A percentile compares a stretch with the other conserved stretches of the same genome.
Evolutionary conservation across 2,329 filamentous ascomycete species (phyloP).

Genomic region (Shiraia sp.): DNA sequence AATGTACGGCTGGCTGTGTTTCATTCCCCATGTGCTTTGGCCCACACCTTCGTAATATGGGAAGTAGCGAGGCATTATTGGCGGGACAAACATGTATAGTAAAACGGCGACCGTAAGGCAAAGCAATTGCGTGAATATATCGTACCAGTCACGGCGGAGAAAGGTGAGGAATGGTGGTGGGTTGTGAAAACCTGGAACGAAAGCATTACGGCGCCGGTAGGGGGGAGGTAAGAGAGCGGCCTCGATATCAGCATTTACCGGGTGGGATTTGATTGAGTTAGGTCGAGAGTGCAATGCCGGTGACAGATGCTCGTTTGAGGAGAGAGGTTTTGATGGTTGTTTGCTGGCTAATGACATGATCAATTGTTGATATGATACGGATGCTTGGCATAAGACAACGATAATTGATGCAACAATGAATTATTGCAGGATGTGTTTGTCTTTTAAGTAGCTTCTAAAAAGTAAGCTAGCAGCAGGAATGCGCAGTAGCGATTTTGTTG

Average conservation of each 20-base stretch:
- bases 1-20: constrained; percentile 69
- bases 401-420: too few species aligned
- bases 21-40: constrained; percentile 40
- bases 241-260: background rate
- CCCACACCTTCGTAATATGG: constrained; percentile 19
- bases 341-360: background rate
- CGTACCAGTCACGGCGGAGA: constrained; percentile 51
- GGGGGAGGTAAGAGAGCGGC: background rate
- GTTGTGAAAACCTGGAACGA: constrained; percentile 16
- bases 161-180: constrained; percentile 15
- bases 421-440: too few species aligned
- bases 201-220: background rate
- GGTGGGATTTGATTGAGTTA: background rate
- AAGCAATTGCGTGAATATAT: constrained; percentile 64
- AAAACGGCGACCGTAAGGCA: constrained; percentile 60
- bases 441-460: too few species aligned
- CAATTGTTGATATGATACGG: background rate
- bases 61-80: constrained; percentile 67
- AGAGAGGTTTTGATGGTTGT: too few species aligned
- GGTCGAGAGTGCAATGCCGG: background rate
- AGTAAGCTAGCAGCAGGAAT: too few species aligned
- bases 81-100: constrained; percentile 44
- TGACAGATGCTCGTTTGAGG: too few species aligned
- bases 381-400: background rate
- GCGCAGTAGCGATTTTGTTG: too few species aligned